Evolutionary conservation across 306 rosid species (phyloP).

Genomic region (Sicyos edulis): DNA sequence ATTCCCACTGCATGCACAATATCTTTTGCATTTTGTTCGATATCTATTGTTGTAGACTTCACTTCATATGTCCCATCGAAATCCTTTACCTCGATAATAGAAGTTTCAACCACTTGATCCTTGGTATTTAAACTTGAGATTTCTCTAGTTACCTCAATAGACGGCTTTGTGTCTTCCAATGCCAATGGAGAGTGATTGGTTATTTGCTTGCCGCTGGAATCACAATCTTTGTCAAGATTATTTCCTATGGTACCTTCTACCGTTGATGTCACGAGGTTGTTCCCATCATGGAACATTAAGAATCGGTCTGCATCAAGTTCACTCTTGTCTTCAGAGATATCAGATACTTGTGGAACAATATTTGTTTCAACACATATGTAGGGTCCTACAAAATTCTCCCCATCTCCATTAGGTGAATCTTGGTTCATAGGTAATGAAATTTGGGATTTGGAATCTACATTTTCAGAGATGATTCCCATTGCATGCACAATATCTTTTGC

Average conservation of each 20-base stretch:
- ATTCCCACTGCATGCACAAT: conserved; percentile 22
- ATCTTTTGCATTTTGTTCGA: conserved; percentile 8
- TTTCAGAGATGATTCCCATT: conserved; percentile 22
- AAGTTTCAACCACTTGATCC: conserved; percentile 16
- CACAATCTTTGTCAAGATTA: conserved; percentile 12
- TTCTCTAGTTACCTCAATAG: conserved; percentile 7
- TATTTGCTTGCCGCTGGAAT: neutral
- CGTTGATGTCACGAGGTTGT: conserved; percentile 25
- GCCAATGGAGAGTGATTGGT: neutral
- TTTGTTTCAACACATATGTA: neutral
- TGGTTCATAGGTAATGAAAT: neutral
- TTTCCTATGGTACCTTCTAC: conserved; percentile 20
- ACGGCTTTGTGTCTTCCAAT: neutral
- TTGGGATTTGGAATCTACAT: conserved; percentile 17
- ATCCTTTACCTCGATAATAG: conserved; percentile 13
- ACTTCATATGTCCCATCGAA: conserved; percentile 21
- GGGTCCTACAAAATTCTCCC: neutral
- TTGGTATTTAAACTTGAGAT: neutral
- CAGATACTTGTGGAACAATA: neutral
- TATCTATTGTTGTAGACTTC: conserved; percentile 19
- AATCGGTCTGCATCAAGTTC: conserved; percentile 26
- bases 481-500: conserved; percentile 21
- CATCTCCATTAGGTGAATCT: neutral
- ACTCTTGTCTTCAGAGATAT: conserved; percentile 12
- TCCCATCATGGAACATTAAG: conserved; percentile 5